Evolutionary conservation across 1,284 basidiomycete genomes (phyloP), one percentile per base, ranked within the genome.

Genomic region (Cerioporus squamosus): DNA sequence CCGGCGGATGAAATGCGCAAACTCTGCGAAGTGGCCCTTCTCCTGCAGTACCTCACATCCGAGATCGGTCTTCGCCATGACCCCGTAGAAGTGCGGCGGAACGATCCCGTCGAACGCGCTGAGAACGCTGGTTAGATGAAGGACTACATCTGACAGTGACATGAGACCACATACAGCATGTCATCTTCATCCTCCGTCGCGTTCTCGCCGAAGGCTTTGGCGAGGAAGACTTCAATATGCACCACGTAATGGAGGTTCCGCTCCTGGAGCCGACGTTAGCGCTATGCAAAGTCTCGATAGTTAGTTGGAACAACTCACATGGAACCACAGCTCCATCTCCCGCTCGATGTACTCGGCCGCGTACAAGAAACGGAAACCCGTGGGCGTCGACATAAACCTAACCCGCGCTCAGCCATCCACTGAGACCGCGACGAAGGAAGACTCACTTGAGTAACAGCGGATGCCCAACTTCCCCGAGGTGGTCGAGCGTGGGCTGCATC

Each of bases 31-130:
- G 70, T 99, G 94, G 0, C 94, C 94, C 67, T 93, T 95, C 60
- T 95, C 93, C 53, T 88, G 84, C 44, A 99, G 77, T 14, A 97
- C 87, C 69, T 92, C 90, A 72, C 95, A 97, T 0, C 97, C 97
- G 53, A 96, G 88, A 50, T 91, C 90, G 1, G 97, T 99, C 73
- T 98, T 98, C 44, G 94, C 91, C 80, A 99, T 92, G 72, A 98
- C 95, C 22, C 97, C 96, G 67, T 98, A 97, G 75, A 99, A 98
- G 72, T 99, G 97, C 4, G 92, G 88, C 1, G 97, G 97, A 1
- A 95, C 91, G 2, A 89, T 87, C 14, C 92, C 92, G 55, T 97
- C 94, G 62, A 93, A 94, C 18, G 82, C 79, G 33, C 88, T 91
- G 56, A 5, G 38, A 12, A 12, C 14, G 18, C 2, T 6, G 2